Evolutionary conservation across 345 rosid species (phyloP), one percentile per base, ranked within the genome.

Genomic region (Corchorus capsularis): DNA sequence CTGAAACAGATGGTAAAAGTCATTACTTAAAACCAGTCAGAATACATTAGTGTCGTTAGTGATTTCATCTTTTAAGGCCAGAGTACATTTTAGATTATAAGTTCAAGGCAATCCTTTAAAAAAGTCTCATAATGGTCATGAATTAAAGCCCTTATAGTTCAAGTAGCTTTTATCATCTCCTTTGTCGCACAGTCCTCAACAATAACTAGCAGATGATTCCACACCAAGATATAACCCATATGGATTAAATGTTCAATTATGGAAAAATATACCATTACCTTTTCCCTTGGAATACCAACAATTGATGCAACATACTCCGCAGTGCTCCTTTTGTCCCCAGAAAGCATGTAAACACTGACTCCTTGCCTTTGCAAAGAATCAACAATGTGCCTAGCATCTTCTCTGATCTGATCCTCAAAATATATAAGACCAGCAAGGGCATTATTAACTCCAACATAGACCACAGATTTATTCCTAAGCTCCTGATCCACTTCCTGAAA

Each of bases 241-340:
- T 32, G 56, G 54, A 43, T 76, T 17, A 22, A 63, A 34, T 7
- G n/a, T 60, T 69, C 37, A 50, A 63, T 43, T 39, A 47, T 4
- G 49, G 47, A 56, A 50, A 69, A 62, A 57, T 50, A 76, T 35
- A 49, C 68, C 49, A 75, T 65, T 85, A 90, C 99, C 91, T 88
- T 87, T 19, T 92, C 92, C 84, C 87, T 87, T 49, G 94, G 90
- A 79, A 95, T 95, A 71, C 98, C 96, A 59, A 95, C 93, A 79
- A 86, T 75, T 47, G 98, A 93, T 59, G 98, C 99, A 76, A 93
- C 96, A 78, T 92, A 80, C 77, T 95, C 96, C 9, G 99, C 98
- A 78, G 91, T 80, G 75, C 64, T 88, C 83, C 78, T 90, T 85
- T 90, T 93, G 87, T 95, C 99, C 69, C 99, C 99, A 70, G 99